A percentile compares a stretch with the other conserved stretches of the same genome.
phyloP scores from a whole-genome alignment of 352 stramenopile genomes.

The Saprolegnia parasitica region DNA sequence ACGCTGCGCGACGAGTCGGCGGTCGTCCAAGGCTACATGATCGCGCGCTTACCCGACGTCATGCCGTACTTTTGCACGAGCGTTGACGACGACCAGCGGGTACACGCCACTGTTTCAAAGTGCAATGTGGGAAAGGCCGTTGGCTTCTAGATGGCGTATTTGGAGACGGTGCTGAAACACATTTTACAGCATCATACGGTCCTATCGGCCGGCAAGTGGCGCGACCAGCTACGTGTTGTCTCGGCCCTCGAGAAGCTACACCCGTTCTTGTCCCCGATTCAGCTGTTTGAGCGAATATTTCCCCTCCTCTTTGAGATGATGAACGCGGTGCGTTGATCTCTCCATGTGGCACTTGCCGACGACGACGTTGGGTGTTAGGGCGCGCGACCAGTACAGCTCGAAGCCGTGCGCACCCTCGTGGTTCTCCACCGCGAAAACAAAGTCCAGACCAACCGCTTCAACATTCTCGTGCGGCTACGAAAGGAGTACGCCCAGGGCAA shows the following conservation, averaged over 20 bases:
- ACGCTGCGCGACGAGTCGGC: constrained; percentile 64
- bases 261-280: constrained; percentile 47
- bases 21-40: constrained; percentile 54
- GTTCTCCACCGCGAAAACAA: constrained; percentile 67
- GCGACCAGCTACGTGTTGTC: constrained; percentile 63
- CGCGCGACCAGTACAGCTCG: constrained; percentile 61
- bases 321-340: constrained; percentile 34
- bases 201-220: constrained; percentile 55
- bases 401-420: constrained; percentile 59
- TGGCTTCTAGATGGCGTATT: constrained; percentile 37
- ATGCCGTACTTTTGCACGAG: constrained; percentile 46
- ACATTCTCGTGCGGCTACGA: constrained; percentile 57
- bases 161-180: constrained; percentile 58
- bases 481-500: constrained; percentile 66
- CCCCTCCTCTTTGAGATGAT: constrained; percentile 75
- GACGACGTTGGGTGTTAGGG: constrained; percentile 32
- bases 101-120: constrained; percentile 24
- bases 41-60: constrained; percentile 49
- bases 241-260: constrained; percentile 57
- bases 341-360: neutral
- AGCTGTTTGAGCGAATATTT: constrained; percentile 70
- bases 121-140: constrained; percentile 10
- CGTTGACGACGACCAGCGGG: constrained; percentile 66
- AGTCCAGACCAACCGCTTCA: constrained; percentile 59
- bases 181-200: constrained; percentile 73